Evolutionary conservation across 352 stramenopile species (phyloP).

Genomic region (Globisporangium carolinianum): DNA sequence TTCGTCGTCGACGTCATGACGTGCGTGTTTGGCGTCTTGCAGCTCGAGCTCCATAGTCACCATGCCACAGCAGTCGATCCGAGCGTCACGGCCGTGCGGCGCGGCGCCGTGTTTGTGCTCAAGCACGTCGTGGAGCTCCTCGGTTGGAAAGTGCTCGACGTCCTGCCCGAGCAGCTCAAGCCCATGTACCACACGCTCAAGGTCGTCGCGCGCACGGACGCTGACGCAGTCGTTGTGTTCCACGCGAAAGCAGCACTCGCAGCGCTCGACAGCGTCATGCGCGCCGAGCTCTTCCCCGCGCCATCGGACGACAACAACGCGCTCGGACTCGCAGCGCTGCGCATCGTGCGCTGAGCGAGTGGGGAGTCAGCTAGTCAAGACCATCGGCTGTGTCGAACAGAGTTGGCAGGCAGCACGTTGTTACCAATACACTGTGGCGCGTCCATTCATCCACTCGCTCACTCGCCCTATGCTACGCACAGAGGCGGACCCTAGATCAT

Average conservation of each 20-base stretch:
- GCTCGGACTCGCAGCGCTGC: constrained; percentile 35
- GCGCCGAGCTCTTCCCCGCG: constrained; percentile 57
- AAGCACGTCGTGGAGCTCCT: constrained; percentile 72
- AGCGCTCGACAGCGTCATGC: constrained; percentile 61
- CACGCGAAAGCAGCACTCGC: constrained; percentile 50
- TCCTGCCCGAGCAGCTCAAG: constrained; percentile 64
- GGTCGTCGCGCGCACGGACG: constrained; percentile 51
- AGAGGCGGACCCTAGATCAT: constrained; percentile 48
- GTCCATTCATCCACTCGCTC: not conserved
- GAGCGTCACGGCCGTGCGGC: constrained; percentile 50
- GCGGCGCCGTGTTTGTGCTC: constrained; percentile 70
- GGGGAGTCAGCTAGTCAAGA: not conserved
- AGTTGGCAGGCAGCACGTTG: not conserved
- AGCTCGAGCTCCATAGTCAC: constrained; percentile 46
- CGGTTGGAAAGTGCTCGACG: constrained; percentile 66
- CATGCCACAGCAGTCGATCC: not conserved
- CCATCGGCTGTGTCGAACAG: not conserved
- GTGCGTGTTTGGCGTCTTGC: constrained; percentile 72
- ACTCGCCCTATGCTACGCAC: not conserved
- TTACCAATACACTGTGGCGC: not conserved
- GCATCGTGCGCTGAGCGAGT: constrained; percentile 28
- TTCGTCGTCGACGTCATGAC: constrained; percentile 72
- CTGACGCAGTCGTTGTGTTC: constrained; percentile 56
- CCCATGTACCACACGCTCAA: constrained; percentile 76
- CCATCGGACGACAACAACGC: constrained; percentile 27